These are phyloP conservation scores for Fusarium coffeatum DNA, from an alignment of 2,329 filamentous ascomycete species.

Conservation along the genomic window DNA sequence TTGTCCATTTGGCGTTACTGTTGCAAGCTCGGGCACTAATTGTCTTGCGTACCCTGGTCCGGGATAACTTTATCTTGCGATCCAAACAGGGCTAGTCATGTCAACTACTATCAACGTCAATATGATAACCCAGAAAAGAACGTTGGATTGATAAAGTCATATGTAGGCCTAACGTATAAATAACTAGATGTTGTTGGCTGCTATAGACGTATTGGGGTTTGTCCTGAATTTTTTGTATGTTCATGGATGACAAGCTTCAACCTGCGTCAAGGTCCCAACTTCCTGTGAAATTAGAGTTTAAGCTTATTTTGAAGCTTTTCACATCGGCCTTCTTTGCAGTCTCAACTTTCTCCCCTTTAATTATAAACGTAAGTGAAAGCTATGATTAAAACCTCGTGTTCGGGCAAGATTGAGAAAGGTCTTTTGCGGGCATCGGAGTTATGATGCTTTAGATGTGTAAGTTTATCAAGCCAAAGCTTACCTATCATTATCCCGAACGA, in stretches of 20 bases:
- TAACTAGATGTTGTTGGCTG: too few species aligned
- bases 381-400: too few species aligned
- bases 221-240: background rate
- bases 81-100: background rate
- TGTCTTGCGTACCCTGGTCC: background rate
- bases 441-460: background rate
- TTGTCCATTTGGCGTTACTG: background rate
- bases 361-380: background rate
- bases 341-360: background rate
- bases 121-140: background rate
- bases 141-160: background rate
- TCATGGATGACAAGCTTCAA: too few species aligned
- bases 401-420: background rate
- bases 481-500: background rate
- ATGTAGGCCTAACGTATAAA: too few species aligned
- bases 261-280: too few species aligned
- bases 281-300: background rate
- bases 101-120: background rate
- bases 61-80: background rate
- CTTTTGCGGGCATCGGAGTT: background rate
- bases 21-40: background rate
- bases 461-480: background rate
- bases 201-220: background rate
- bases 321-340: background rate
- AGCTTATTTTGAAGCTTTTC: background rate